Evolutionary conservation across 306 rosid genomes (phyloP), one percentile per base, ranked within the genome.

Genomic region (Lathyrus aphaca): DNA sequence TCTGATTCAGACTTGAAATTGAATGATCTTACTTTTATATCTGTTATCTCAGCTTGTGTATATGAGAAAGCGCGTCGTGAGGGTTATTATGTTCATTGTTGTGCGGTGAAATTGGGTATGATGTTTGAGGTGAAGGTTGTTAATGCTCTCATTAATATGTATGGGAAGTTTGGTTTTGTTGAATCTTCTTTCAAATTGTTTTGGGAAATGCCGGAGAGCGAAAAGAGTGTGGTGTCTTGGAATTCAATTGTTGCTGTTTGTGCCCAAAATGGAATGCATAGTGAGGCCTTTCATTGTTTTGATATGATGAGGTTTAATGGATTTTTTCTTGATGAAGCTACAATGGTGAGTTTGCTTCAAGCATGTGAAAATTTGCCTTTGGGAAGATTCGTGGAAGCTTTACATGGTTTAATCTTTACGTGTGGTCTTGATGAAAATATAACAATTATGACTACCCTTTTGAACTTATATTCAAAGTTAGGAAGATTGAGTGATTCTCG

Each of bases 1-100:
- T 74, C 69, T 74, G 87, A 81, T 53, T 30, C 53, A 45, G 70
- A 19, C 5, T 44, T 80, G 45, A 73, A 63, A 66, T 72, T 87
- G 64, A 86, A 88, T 69, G 97, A 83, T 74, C 57, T 88, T 73
- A 83, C 90, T 0, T 32, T 88, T 53, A 16, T 91, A 55, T 85
- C 90, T 49, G 53, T 81, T 27, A 71, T 83, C 73, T 81, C 89
- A 1, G 95, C 86, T 77, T 88, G 97, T 77, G 68, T 74, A 6
- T 38, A 48, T n/a, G 69, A 32, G 14, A 73, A 53, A 72, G 86
- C 83, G 39, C 4, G 42, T 14, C 81, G 43, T 74, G 80, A 73
- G 51, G 95, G 95, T 2, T 72, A 21, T 73, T 86, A 81, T 77
- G 67, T 83, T 81, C 97, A 86, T 72, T 88, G 95, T 44, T 76